phyloP scores from a whole-genome alignment of 352 stramenopile genomes.

The Phytophthora pistaciae region DNA sequence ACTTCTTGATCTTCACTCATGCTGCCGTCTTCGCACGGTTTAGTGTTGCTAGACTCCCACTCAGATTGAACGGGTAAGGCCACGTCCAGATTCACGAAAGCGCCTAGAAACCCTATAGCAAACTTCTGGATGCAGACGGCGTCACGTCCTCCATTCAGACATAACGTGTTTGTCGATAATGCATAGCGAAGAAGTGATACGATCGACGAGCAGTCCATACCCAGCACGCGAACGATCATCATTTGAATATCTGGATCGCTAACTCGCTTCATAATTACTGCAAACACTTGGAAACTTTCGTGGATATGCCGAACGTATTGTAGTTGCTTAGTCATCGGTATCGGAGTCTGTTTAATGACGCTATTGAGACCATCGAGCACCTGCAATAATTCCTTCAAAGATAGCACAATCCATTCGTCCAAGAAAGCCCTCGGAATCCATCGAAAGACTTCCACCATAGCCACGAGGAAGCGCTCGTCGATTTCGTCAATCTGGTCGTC shows the following conservation, averaged over 20 bases:
- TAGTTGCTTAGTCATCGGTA: slow-evolving; percentile 2
- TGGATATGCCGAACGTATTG: slow-evolving; percentile 21
- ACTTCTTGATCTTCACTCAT: slow-evolving; percentile 50
- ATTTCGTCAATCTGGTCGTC: background rate
- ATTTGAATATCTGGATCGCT: slow-evolving; percentile 55
- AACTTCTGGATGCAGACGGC: slow-evolving; percentile 25
- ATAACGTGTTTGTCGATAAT: slow-evolving; percentile 14
- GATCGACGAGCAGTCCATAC: slow-evolving; percentile 34
- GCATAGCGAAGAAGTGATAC: slow-evolving; percentile 36
- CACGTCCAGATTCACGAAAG: slow-evolving; percentile 51
- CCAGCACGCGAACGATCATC: slow-evolving; percentile 45
- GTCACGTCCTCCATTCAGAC: slow-evolving; percentile 13
- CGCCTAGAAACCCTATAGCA: slow-evolving; percentile 45
- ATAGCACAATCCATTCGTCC: slow-evolving; percentile 64
- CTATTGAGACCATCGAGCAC: slow-evolving; percentile 36
- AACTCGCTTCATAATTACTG: slow-evolving; percentile 44
- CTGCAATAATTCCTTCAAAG: slow-evolving; percentile 58
- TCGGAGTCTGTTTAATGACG: slow-evolving; percentile 25
- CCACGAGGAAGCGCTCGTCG: slow-evolving; percentile 24
- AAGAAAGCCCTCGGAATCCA: slow-evolving; percentile 53
- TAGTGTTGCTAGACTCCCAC: slow-evolving; percentile 27
- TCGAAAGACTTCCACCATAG: slow-evolving; percentile 43
- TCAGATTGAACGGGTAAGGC: slow-evolving; percentile 29
- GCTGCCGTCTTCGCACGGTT: slow-evolving; percentile 3
- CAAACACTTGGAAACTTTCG: slow-evolving; percentile 46